These are phyloP conservation scores for Coniella lustricola DNA, from an alignment of 2,329 filamentous ascomycete species.

Conservation along the genomic window DNA sequence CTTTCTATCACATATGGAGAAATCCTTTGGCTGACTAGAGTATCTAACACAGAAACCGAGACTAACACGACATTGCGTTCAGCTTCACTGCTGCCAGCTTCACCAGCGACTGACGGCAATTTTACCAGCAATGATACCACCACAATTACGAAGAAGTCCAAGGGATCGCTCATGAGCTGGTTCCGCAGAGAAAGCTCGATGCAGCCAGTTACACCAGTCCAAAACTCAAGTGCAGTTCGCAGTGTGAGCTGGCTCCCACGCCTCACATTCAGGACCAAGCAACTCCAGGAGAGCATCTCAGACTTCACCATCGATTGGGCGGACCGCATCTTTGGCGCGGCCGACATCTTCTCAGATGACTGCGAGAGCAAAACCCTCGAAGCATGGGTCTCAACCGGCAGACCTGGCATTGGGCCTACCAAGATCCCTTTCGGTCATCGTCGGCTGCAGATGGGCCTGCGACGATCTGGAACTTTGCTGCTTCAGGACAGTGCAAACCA, in stretches of 20 bases:
- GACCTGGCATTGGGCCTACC: not conserved
- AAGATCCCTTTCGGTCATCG: slow-evolving; percentile 11
- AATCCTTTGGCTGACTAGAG: too few species aligned
- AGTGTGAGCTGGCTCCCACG: not conserved
- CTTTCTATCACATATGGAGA: too few species aligned
- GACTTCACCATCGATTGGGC: slow-evolving; percentile 3
- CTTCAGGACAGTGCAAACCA: too few species aligned
- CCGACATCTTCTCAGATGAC: slow-evolving; percentile 8
- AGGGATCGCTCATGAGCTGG: too few species aligned
- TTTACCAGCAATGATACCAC: too few species aligned
- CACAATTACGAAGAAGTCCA: too few species aligned
- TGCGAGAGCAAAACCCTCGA: slow-evolving; percentile 11
- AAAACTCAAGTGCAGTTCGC: not conserved
- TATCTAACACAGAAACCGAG: too few species aligned
- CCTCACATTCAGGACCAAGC: not conserved
- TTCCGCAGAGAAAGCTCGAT: not conserved
- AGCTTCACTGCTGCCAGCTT: too few species aligned
- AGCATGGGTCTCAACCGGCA: slow-evolving; percentile 2
- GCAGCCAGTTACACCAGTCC: too few species aligned
- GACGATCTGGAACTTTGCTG: too few species aligned
- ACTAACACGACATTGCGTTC: too few species aligned
- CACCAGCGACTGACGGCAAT: too few species aligned
- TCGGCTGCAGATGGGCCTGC: slow-evolving; percentile 8
- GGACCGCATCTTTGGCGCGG: slow-evolving; percentile 3
- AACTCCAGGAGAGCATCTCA: not conserved